Evolutionary conservation across 2,329 filamentous ascomycete species (phyloP).

Genomic region (Chrysoporthe deuterocubensis): DNA sequence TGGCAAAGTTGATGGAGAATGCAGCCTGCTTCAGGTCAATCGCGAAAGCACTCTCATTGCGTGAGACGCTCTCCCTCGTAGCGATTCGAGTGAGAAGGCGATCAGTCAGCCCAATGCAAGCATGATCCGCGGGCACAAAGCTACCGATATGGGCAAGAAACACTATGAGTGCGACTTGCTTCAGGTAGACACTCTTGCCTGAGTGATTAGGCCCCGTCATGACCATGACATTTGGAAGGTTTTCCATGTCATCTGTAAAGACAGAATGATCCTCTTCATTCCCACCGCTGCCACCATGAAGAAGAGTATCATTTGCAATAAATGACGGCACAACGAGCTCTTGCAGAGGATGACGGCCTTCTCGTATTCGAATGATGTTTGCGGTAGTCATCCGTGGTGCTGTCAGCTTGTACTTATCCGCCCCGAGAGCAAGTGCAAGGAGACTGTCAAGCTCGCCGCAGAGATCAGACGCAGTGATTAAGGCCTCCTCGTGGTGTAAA

Average conservation of each 20-base stretch:
- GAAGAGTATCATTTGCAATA: constrained; percentile 78
- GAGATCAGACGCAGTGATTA: constrained; percentile 73
- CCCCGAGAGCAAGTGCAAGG: constrained; percentile 78
- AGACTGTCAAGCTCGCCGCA: constrained; percentile 88
- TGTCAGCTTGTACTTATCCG: constrained; percentile 72
- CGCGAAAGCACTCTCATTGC: constrained; percentile 65
- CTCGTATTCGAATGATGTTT: constrained; percentile 74
- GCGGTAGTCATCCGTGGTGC: constrained; percentile 70
- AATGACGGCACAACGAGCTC: constrained; percentile 81
- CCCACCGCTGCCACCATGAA: constrained; percentile 61
- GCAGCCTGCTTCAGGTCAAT: constrained; percentile 88
- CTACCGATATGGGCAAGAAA: constrained; percentile 93
- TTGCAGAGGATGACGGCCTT: constrained; percentile 86
- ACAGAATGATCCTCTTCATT: constrained; percentile 29
- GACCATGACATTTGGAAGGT: constrained; percentile 69
- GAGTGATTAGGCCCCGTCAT: constrained; percentile 96
- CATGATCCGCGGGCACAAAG: constrained; percentile 81
- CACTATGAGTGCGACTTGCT: constrained; percentile 87
- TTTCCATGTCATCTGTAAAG: constrained; percentile 14
- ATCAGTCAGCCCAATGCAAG: constrained; percentile 84
- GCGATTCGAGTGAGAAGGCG: constrained; percentile 87
- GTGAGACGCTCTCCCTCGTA: constrained; percentile 67
- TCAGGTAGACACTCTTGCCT: constrained; percentile 94
- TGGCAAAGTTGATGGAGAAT: constrained; percentile 74
- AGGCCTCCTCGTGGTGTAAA: constrained; percentile 67